phyloP scores from a whole-genome alignment of 108 stramenopile genomes.

The Cyclostephanos invisitatus region DNA sequence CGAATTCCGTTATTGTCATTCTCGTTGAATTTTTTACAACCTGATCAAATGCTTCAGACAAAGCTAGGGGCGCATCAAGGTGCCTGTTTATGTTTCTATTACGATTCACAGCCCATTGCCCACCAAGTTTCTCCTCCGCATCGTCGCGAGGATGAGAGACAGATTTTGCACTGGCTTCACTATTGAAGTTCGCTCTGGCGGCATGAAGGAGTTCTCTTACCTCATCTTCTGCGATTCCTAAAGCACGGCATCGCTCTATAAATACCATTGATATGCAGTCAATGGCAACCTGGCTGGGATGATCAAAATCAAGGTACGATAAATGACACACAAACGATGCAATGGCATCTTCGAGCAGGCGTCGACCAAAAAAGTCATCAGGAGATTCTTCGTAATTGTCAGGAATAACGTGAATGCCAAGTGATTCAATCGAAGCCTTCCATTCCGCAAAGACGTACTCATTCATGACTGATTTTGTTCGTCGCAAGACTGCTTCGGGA shows the following conservation, averaged over 20 bases:
- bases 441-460: conserved; percentile 14
- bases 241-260: conserved; percentile 52
- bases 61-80: conserved; percentile 7
- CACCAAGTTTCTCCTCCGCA: background rate
- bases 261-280: conserved; percentile 63
- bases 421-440: conserved; percentile 20
- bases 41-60: conserved; percentile 26
- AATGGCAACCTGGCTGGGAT: conserved; percentile 61
- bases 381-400: conserved; percentile 6
- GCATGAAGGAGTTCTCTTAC: conserved; percentile 54
- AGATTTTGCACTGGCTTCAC: conserved; percentile 28
- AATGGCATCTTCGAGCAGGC: conserved; percentile 50
- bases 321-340: conserved; percentile 54
- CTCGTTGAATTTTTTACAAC: conserved; percentile 14
- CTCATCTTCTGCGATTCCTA: conserved; percentile 55
- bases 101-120: background rate
- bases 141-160: background rate
- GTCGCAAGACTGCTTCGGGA: conserved; percentile 9
- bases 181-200: conserved; percentile 57
- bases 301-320: conserved; percentile 63
- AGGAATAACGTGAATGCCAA: conserved; percentile 16
- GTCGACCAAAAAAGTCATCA: conserved; percentile 4
- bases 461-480: conserved; percentile 13
- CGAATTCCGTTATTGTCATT: conserved; percentile 17
- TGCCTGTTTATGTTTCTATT: conserved; percentile 11